Percentiles rank a stretch among this genome's conserved stretches.
Conservation (phyloP, 345 rosid species). For the Nasturtium officinale region DNA sequence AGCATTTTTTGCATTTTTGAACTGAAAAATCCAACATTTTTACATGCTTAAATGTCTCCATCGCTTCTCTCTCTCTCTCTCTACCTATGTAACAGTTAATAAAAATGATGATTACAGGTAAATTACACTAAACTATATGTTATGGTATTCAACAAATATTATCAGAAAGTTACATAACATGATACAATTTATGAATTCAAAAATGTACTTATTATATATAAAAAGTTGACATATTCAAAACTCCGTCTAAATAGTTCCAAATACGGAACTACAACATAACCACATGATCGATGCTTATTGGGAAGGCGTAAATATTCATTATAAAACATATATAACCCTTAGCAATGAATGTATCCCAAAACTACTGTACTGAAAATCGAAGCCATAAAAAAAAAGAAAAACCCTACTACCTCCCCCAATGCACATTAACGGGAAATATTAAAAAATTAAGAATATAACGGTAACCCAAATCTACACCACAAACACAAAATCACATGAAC, state of each 20-base stretch:
- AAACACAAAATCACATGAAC: conserved; percentile 32
- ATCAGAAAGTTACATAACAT: not conserved
- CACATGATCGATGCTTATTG: not conserved
- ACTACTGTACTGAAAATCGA: not conserved
- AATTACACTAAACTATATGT: no score
- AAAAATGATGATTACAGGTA: no score
- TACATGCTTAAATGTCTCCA: no score
- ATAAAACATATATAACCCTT: not conserved
- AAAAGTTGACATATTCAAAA: not conserved
- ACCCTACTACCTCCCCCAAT: not conserved
- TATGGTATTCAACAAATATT: not conserved
- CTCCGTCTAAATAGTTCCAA: not conserved
- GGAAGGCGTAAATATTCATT: not conserved
- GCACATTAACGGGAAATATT: not conserved
- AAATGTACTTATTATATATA: not conserved
- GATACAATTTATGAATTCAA: not conserved
- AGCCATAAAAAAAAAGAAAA: not conserved
- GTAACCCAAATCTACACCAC: conserved; percentile 27
- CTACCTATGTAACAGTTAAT: no score
- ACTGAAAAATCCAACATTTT: no score
- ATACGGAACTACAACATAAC: not conserved
- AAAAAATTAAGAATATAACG: conserved; percentile 4
- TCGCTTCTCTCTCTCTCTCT: no score
- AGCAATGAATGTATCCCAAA: no score
- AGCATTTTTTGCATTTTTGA: no score